These are phyloP conservation scores for Lachnum nothofagi DNA, from an alignment of 2,329 filamentous ascomycete genomes.

Conservation along the genomic window DNA sequence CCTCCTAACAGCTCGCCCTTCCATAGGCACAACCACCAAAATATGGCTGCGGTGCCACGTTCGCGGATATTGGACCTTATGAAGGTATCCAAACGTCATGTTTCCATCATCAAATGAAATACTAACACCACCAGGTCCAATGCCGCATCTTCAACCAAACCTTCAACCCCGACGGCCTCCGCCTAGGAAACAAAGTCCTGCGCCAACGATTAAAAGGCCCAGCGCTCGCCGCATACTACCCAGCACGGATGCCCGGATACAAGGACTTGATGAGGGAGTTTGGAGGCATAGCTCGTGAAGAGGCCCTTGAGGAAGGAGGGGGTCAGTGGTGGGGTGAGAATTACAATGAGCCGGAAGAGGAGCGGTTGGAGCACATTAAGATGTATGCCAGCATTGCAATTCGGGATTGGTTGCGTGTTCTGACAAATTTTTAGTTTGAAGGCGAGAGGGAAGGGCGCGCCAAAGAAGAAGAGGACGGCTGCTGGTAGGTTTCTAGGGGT, in stretches of 20 bases:
- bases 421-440: conserved; percentile 54
- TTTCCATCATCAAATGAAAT: background rate
- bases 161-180: conserved; percentile 78
- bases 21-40: conserved; percentile 30
- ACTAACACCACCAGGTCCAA: conserved; percentile 57
- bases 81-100: conserved; percentile 53
- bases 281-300: too few relatives aligned
- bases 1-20: conserved; percentile 5
- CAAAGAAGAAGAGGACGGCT: conserved; percentile 78
- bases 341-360: conserved; percentile 71
- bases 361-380: conserved; percentile 70
- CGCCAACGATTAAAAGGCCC: conserved; percentile 85
- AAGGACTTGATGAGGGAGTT: conserved; percentile 64
- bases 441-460: conserved; percentile 76
- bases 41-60: conserved; percentile 59
- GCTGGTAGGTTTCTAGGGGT: conserved; percentile 33
- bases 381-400: conserved; percentile 41
- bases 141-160: conserved; percentile 87
- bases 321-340: conserved; percentile 26
- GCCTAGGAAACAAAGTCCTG: conserved; percentile 86
- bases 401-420: background rate
- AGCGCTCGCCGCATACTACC: conserved; percentile 81
- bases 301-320: too few relatives aligned
- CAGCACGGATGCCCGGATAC: conserved; percentile 58
- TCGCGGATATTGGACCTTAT: conserved; percentile 65